phyloP scores from a whole-genome alignment of 2,329 filamentous ascomycete species.

The Cryphonectria japonica region DNA sequence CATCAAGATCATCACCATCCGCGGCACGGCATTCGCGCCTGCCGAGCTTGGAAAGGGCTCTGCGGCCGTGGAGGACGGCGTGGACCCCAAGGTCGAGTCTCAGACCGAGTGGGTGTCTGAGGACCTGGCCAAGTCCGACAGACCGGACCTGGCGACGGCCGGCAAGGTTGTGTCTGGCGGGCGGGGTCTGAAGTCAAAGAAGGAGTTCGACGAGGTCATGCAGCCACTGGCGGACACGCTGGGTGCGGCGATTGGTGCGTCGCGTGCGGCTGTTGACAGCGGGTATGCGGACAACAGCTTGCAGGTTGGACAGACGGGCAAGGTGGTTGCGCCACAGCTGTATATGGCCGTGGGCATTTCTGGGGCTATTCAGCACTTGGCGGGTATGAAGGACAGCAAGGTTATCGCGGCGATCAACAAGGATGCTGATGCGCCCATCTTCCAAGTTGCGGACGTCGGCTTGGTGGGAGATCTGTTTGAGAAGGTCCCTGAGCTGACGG shows the following conservation, averaged over 20 bases:
- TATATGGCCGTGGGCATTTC: slow-evolving; percentile 97
- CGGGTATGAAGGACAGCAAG: slow-evolving; percentile 99
- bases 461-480: slow-evolving; percentile 95
- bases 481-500: slow-evolving; percentile 91
- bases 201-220: slow-evolving; percentile 94
- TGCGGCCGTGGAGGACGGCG: slow-evolving; percentile 77
- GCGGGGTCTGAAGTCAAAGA: slow-evolving; percentile 94
- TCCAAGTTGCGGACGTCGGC: slow-evolving; percentile 96
- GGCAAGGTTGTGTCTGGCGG: slow-evolving; percentile 89
- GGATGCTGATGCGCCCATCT: slow-evolving; percentile 94
- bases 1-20: slow-evolving; percentile 88
- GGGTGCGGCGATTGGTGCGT: slow-evolving; percentile 94
- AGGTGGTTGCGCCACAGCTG: slow-evolving; percentile 94
- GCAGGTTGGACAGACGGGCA: slow-evolving; percentile 97
- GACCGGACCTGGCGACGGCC: slow-evolving; percentile 91
- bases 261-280: slow-evolving; percentile 91
- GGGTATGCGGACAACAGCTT: slow-evolving; percentile 98
- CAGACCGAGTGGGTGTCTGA: slow-evolving; percentile 91
- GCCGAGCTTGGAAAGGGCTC: slow-evolving; percentile 73
- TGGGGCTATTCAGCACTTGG: slow-evolving; percentile 95
- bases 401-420: slow-evolving; percentile 99
- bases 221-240: slow-evolving; percentile 88
- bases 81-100: slow-evolving; percentile 77
- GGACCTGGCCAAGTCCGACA: slow-evolving; percentile 88
- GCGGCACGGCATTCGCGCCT: slow-evolving; percentile 87